Evolutionary conservation across 331 rosid genomes (phyloP).

Genomic region (Prunus yedoensis): DNA sequence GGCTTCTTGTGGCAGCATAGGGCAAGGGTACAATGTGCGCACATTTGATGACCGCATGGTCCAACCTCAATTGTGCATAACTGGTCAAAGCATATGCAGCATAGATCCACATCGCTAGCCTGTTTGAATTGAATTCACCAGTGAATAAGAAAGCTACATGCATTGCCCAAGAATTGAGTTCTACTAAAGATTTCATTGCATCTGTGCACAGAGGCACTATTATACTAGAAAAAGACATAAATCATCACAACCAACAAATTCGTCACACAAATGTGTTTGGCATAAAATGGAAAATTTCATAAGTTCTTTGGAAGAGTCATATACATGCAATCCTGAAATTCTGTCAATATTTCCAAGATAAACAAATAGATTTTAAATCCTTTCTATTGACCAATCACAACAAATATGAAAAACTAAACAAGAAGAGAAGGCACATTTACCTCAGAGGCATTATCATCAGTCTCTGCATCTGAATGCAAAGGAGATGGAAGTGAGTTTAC

Average conservation of each 20-base stretch:
- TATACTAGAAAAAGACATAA: too few relatives aligned
- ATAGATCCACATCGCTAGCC: conserved; percentile 66
- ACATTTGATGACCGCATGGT: conserved; percentile 95
- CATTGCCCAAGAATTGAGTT: neutral
- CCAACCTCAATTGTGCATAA: conserved; percentile 78
- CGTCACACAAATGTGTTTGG: neutral
- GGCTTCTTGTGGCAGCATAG: conserved; percentile 92
- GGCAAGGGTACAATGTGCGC: conserved; percentile 83
- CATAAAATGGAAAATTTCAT: neutral
- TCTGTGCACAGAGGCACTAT: neutral
- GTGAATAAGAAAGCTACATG: conserved; percentile 16
- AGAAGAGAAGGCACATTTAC: conserved; percentile 35
- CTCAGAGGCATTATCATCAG: conserved; percentile 63
- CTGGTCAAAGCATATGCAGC: conserved; percentile 93
- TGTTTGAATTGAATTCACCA: conserved; percentile 30
- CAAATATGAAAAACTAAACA: neutral
- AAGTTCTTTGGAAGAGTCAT: neutral
- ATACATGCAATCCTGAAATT: neutral
- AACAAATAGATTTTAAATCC: neutral
- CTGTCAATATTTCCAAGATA: neutral
- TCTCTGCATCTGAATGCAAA: conserved; percentile 44
- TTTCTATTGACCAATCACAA: neutral
- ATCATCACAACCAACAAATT: neutral
- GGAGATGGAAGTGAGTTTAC: conserved; percentile 40
- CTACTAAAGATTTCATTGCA: neutral